Conservation (phyloP, 2,329 filamentous ascomycete genomes). For the Didymella segeticola region DNA sequence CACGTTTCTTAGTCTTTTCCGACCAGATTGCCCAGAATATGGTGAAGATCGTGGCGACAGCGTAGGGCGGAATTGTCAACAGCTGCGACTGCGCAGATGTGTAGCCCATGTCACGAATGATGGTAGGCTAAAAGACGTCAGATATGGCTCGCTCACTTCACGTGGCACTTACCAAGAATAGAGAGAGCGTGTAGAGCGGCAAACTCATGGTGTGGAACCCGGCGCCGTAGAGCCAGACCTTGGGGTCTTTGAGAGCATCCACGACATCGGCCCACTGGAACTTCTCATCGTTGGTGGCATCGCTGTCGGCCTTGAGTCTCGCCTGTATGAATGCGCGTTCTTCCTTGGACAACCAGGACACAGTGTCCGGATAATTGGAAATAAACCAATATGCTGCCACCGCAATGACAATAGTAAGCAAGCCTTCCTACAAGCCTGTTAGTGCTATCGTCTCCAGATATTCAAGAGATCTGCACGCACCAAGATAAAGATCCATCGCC, state of each 20-base stretch:
- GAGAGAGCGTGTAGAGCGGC: slow-evolving; percentile 47
- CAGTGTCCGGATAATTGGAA: slow-evolving; percentile 69
- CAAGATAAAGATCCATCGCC: slow-evolving; percentile 53
- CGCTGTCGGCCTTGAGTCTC: slow-evolving; percentile 71
- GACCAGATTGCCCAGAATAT: slow-evolving; percentile 45
- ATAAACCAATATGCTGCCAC: slow-evolving; percentile 62
- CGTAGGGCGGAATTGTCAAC: slow-evolving; percentile 56
- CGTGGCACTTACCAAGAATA: slow-evolving; percentile 46
- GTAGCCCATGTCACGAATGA: slow-evolving; percentile 54
- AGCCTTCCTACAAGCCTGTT: slow-evolving; percentile 38
- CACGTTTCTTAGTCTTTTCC: slow-evolving; percentile 40
- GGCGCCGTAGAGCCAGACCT: slow-evolving; percentile 66
- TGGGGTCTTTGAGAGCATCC: slow-evolving; percentile 61
- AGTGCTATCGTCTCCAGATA: background rate
- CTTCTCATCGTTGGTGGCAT: slow-evolving; percentile 70
- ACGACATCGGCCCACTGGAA: slow-evolving; percentile 73
- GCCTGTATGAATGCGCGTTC: slow-evolving; percentile 65
- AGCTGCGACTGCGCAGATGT: slow-evolving; percentile 52
- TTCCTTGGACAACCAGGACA: slow-evolving; percentile 62
- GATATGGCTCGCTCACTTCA: background rate
- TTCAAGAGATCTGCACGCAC: slow-evolving; percentile 21
- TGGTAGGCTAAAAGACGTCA: slow-evolving; percentile 57
- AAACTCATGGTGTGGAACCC: slow-evolving; percentile 76
- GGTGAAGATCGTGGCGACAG: slow-evolving; percentile 47
- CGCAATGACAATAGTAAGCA: slow-evolving; percentile 46